Evolutionary conservation across 176 grass and related monocot species (phyloP).

Genomic region (Ampelocalamus luodianensis): DNA sequence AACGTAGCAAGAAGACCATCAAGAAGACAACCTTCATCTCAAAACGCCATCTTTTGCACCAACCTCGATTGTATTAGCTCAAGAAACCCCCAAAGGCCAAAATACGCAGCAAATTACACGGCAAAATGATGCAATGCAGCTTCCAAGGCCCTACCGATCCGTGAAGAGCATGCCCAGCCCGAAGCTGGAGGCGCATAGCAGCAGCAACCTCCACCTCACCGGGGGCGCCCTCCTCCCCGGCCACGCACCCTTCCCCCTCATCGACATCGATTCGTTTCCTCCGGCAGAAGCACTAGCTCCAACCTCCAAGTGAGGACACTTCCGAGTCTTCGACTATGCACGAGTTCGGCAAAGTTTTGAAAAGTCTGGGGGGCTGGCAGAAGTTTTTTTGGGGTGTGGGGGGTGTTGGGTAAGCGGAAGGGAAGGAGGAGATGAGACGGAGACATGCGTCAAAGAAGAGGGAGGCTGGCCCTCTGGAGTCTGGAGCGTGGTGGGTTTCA

Average conservation of each 20-base stretch:
- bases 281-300: neutral
- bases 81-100: neutral
- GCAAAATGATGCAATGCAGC: conserved; percentile 15
- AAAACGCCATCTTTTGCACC: neutral
- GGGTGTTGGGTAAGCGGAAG: neutral
- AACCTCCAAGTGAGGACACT: conserved; percentile 25
- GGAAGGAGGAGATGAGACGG: too few relatives aligned
- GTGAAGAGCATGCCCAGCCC: conserved; percentile 85
- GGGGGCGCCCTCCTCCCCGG: conserved; percentile 54
- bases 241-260: conserved; percentile 55
- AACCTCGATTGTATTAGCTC: neutral
- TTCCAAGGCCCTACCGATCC: conserved; percentile 56
- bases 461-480: too few relatives aligned
- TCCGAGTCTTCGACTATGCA: neutral
- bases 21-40: neutral
- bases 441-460: too few relatives aligned
- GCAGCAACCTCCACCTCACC: conserved; percentile 61
- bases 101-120: neutral
- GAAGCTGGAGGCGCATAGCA: conserved; percentile 76
- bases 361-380: neutral
- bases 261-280: conserved; percentile 15
- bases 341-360: neutral
- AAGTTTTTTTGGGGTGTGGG: neutral
- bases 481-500: too few relatives aligned
- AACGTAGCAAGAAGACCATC: neutral